Evolutionary conservation across 345 rosid genomes (phyloP).

Genomic region (Citrus reticulata): DNA sequence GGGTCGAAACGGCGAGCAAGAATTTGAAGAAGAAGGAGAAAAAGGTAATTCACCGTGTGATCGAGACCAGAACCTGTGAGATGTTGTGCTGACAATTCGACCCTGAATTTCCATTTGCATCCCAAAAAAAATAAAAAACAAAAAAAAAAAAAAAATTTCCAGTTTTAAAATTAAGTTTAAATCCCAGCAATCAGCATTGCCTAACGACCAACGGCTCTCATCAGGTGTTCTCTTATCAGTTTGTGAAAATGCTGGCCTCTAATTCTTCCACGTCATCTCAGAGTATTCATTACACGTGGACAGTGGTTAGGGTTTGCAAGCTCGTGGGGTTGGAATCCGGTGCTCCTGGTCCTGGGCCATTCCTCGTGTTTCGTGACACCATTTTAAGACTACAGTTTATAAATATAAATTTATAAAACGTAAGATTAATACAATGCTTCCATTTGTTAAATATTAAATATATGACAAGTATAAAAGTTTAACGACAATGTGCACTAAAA

Average conservation of each 20-base stretch:
- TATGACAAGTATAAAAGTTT: too few species aligned
- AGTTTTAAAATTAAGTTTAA: background rate
- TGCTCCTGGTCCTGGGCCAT: background rate
- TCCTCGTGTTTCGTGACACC: background rate
- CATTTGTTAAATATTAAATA: background rate
- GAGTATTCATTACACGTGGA: slow-evolving; percentile 6
- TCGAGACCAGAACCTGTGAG: slow-evolving; percentile 9
- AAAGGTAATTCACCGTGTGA: background rate
- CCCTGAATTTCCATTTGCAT: slow-evolving; percentile 46
- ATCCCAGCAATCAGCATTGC: background rate
- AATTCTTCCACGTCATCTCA: slow-evolving; percentile 11
- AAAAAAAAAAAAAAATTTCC: slow-evolving; percentile 1
- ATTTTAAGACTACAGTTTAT: background rate
- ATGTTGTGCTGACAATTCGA: slow-evolving; percentile 23
- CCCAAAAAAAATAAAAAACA: background rate
- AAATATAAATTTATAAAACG: too few species aligned
- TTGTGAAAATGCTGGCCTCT: slow-evolving; percentile 2
- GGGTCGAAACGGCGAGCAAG: slow-evolving; percentile 21
- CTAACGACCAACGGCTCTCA: background rate
- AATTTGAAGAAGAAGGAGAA: background rate
- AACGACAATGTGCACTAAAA: too few species aligned
- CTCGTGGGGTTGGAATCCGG: background rate
- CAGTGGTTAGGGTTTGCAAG: background rate
- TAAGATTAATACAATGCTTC: background rate
- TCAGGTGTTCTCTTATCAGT: slow-evolving; percentile 9